Percentiles rank a stretch among this genome's conserved stretches.
Evolutionary conservation across 768 basidiomycete genomes (phyloP).

Genomic region (Pilatotrama ljubarskyi): DNA sequence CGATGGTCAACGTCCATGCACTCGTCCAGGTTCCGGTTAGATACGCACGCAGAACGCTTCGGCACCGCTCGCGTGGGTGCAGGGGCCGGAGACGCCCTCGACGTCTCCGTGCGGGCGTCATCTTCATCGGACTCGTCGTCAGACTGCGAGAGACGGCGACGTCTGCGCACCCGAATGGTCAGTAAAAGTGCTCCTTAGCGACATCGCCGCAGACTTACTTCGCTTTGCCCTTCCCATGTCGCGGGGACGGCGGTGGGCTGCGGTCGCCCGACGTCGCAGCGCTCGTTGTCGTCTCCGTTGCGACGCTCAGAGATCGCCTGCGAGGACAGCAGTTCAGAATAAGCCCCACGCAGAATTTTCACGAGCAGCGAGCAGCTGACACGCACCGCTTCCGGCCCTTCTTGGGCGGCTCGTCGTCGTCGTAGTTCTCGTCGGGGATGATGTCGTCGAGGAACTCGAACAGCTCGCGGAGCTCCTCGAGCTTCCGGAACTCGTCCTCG

Average conservation of each 20-base stretch:
- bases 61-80: conserved; percentile 56
- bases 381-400: conserved; percentile 51
- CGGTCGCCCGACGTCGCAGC: conserved; percentile 32
- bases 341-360: neutral
- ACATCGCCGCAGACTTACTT: conserved; percentile 33
- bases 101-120: conserved; percentile 27
- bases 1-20: neutral
- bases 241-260: conserved; percentile 15
- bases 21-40: neutral
- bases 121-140: conserved; percentile 49
- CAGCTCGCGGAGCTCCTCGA: conserved; percentile 60
- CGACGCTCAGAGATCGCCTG: conserved; percentile 62
- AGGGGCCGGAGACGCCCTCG: conserved; percentile 36
- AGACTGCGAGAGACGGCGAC: conserved; percentile 54
- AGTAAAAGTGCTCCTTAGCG: neutral
- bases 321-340: neutral
- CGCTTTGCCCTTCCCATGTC: conserved; percentile 24
- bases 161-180: conserved; percentile 36
- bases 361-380: no score
- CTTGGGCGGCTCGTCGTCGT: conserved; percentile 41
- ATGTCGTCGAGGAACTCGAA: conserved; percentile 76
- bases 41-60: conserved; percentile 57
- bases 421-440: conserved; percentile 64
- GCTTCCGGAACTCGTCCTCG: conserved; percentile 67
- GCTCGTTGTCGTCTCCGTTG: conserved; percentile 43